Conservation (phyloP, 805 yeast genomes). For the Wickerhamomyces silvicola region DNA sequence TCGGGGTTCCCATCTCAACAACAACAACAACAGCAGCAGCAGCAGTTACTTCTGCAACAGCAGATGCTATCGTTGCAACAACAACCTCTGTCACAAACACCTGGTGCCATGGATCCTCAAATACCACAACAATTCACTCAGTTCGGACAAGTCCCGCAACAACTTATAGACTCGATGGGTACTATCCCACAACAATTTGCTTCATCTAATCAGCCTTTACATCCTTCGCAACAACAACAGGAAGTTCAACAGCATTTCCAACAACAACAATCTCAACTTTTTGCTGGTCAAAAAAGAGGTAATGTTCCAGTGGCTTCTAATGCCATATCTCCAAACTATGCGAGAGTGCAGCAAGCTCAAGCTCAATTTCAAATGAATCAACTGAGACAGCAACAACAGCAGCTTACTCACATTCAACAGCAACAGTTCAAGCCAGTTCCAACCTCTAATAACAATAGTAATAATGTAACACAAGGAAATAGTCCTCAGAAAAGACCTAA, state of each 20-base stretch:
- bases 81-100: conserved; percentile 1
- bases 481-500: conserved; percentile 18
- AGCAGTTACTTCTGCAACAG: conserved; percentile 4
- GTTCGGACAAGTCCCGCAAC: conserved; percentile 5
- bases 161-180: conserved; percentile 12
- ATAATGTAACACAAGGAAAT: conserved; percentile 4
- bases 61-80: conserved; percentile 6
- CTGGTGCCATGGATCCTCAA: neutral
- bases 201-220: conserved; percentile 21
- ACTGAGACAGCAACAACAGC: conserved; percentile 37
- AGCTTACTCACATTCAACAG: conserved; percentile 14
- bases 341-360: conserved; percentile 23
- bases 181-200: conserved; percentile 4
- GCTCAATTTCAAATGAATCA: conserved; percentile 47
- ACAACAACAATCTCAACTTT: conserved; percentile 23
- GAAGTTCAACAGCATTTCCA: conserved; percentile 21
- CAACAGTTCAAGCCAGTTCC: conserved; percentile 11
- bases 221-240: conserved; percentile 22
- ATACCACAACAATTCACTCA: neutral
- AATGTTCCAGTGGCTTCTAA: conserved; percentile 3
- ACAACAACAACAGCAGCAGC: conserved; percentile 10
- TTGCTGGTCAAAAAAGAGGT: conserved; percentile 17
- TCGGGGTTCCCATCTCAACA: conserved; percentile 2
- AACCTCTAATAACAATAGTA: conserved; percentile 2
- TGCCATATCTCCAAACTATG: conserved; percentile 19